phyloP scores from a whole-genome alignment of 345 rosid genomes.

The Populus simonii region DNA sequence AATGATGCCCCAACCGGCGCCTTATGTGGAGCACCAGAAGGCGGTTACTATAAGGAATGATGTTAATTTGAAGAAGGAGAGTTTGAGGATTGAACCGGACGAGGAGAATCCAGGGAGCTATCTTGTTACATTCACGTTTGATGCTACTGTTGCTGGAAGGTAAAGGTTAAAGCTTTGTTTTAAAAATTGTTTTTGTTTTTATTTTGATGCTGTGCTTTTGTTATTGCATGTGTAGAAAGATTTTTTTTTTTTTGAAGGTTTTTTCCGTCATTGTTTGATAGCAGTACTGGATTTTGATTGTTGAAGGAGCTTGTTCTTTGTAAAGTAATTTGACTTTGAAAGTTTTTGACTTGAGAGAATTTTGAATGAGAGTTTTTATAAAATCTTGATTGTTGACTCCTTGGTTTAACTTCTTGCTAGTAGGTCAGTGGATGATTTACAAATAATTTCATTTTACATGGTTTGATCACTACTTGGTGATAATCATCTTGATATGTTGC shows the following conservation, averaged over 20 bases:
- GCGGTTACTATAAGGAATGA: conserved; percentile 76
- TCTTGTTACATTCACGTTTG: conserved; percentile 85
- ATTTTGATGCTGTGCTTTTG: background rate
- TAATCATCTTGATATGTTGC: background rate
- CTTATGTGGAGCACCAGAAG: conserved; percentile 87
- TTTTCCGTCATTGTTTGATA: background rate
- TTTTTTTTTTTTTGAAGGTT: background rate
- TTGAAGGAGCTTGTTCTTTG: no score
- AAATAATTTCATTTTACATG: background rate
- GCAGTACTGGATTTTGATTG: background rate
- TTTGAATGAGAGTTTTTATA: background rate
- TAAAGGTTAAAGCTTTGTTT: conserved; percentile 16
- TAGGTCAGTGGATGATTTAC: background rate
- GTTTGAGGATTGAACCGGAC: conserved; percentile 63
- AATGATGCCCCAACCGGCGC: conserved; percentile 42
- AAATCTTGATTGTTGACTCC: background rate
- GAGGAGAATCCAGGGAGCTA: conserved; percentile 59
- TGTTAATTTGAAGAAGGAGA: conserved; percentile 88
- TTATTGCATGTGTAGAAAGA: background rate
- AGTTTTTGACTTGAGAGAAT: background rate
- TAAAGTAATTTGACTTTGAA: background rate
- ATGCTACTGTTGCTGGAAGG: conserved; percentile 92
- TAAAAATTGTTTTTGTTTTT: background rate
- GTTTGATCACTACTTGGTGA: background rate
- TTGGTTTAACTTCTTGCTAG: background rate